phyloP scores from a whole-genome alignment of 1,284 basidiomycete genomes.

The Leucoagaricus sp. region DNA sequence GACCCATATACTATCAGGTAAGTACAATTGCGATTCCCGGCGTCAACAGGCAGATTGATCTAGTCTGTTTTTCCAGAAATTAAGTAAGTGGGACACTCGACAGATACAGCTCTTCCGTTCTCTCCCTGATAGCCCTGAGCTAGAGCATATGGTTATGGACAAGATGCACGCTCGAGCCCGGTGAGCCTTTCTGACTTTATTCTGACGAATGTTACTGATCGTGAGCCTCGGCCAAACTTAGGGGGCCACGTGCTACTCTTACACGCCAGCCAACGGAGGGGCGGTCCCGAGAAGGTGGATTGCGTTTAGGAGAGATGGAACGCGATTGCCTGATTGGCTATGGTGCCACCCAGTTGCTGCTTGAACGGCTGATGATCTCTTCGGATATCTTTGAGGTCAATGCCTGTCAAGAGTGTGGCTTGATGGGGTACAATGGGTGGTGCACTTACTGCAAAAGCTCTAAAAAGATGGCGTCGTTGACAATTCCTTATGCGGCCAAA shows the following conservation, averaged over 20 bases:
- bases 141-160: slow-evolving; percentile 98
- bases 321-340: slow-evolving; percentile 96
- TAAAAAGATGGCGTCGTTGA: slow-evolving; percentile 94
- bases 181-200: slow-evolving; percentile 38
- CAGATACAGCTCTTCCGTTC: not conserved
- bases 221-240: slow-evolving; percentile 28
- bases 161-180: slow-evolving; percentile 99
- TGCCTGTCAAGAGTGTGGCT: slow-evolving; percentile 92
- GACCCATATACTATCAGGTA: slow-evolving; percentile 98
- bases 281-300: slow-evolving; percentile 94
- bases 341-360: slow-evolving; percentile 92
- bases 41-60: slow-evolving; percentile 5
- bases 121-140: no score
- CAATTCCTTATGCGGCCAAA: slow-evolving; percentile 98
- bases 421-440: slow-evolving; percentile 97
- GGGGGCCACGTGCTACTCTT: slow-evolving; percentile 93
- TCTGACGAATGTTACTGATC: not conserved
- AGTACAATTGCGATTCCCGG: slow-evolving; percentile 19
- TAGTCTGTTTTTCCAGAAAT: slow-evolving; percentile 55
- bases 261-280: slow-evolving; percentile 99
- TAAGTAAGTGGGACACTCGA: slow-evolving; percentile 52
- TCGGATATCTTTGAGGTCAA: slow-evolving; percentile 98
- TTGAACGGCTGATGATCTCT: slow-evolving; percentile 98
- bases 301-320: slow-evolving; percentile 99
- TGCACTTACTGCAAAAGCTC: slow-evolving; percentile 96